Evolutionary conservation across 1,139 yeast species (phyloP), one percentile per base, ranked within the genome.

Genomic region (Magnusiomyces magnusii): DNA sequence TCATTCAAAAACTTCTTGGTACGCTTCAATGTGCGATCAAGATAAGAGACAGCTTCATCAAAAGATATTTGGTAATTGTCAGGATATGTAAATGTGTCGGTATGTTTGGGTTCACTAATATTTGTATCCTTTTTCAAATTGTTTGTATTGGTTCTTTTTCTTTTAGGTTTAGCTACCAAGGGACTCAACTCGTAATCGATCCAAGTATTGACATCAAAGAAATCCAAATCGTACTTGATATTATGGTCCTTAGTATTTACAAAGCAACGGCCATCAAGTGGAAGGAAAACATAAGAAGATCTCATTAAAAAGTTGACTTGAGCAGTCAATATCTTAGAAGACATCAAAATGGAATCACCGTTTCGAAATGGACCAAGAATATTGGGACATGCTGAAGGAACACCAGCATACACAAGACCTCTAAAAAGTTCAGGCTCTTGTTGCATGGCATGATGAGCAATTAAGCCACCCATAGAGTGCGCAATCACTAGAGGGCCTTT

Each of bases 401-500:
- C 81, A 0, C 97, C 97, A 1, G 83, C 95, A 67, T 89, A 91
- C 1, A 91, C 71, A 1, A 91, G 67, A 0, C 93, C 92, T 61
- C 93, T 76, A 67, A 91, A 80, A 51, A 89, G 71, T 13, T 79
- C 75, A 0, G 96, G 92, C 59, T 83, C 80, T 54, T 75, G 75
- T 60, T 86, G 87, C 77, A 91, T 75, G 0, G 88, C 87, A 59
- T 86, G 86, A 67, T 89, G 96, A 0, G 96, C 84, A 24, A 91
- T 79, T 25, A 91, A 69, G 0, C 97, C 97, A 56, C 97, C 97
- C 97, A 91, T 90, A 0, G 96, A 89, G 71, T 91, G 97, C 0
- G 95, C 95, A 59, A 91, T 82, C 0, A 91, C 83, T 31, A 85
- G 73, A 0, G 85, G 78, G 2, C 87, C 88, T 63, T 80, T 80